Evolutionary conservation across 495 filamentous ascomycete genomes (phyloP).

Genomic region (Opeltia flavorubescens): DNA sequence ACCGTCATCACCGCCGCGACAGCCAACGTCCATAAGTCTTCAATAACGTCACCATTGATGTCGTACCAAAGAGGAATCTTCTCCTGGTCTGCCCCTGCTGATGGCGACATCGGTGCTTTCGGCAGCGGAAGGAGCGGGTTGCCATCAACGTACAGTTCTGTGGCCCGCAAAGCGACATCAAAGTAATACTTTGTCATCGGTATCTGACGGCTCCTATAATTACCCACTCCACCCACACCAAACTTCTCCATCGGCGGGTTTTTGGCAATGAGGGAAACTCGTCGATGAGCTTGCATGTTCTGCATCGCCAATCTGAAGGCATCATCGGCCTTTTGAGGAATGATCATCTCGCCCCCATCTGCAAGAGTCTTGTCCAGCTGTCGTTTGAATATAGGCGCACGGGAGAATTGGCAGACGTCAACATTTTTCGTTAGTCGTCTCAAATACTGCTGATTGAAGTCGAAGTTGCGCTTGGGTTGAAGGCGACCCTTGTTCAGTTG

Average conservation of each 20-base stretch:
- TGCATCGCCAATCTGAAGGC: conserved; percentile 55
- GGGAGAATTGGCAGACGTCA: conserved; percentile 16
- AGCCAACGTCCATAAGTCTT: conserved; percentile 49
- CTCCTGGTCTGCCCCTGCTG: background rate
- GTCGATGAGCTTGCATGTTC: conserved; percentile 49
- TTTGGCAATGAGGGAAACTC: conserved; percentile 38
- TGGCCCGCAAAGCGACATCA: conserved; percentile 43
- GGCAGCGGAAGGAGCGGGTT: conserved; percentile 34
- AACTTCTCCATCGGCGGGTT: conserved; percentile 53
- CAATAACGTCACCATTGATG: conserved; percentile 50
- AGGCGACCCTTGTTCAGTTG: conserved; percentile 38
- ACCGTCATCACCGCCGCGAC: conserved; percentile 43
- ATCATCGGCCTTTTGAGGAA: conserved; percentile 38
- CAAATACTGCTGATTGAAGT: conserved; percentile 15
- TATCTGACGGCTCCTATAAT: conserved; percentile 55
- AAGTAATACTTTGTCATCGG: conserved; percentile 52
- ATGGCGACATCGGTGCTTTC: conserved; percentile 11
- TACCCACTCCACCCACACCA: conserved; percentile 50
- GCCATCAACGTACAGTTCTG: conserved; percentile 44
- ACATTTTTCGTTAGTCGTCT: conserved; percentile 17
- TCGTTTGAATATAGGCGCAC: conserved; percentile 22
- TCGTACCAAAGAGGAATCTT: conserved; percentile 68
- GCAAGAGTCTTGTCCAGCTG: conserved; percentile 25
- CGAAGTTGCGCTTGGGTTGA: conserved; percentile 33
- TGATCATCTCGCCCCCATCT: conserved; percentile 19